These are phyloP conservation scores for Fusarium praegraminearum DNA, from an alignment of 2,329 filamentous ascomycete species.

Conservation along the genomic window DNA sequence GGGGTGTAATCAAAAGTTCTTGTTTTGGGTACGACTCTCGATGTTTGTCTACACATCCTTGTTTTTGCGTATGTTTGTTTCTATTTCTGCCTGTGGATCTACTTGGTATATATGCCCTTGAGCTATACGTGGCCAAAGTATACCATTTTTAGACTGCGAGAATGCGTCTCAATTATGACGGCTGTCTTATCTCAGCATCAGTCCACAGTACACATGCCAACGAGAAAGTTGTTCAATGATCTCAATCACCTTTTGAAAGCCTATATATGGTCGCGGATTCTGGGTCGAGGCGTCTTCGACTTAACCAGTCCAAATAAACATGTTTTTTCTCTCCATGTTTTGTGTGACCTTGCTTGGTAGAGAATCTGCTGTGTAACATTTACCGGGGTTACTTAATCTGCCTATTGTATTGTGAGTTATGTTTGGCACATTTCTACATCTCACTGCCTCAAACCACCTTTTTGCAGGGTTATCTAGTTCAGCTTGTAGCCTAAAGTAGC, in stretches of 20 bases:
- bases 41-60: slow-evolving; percentile 20
- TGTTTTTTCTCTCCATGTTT: slow-evolving; percentile 2
- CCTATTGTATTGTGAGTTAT: not conserved
- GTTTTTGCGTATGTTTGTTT: slow-evolving; percentile 19
- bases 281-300: slow-evolving; percentile 2
- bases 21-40: slow-evolving; percentile 41
- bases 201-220: slow-evolving; percentile 3
- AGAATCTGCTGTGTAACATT: slow-evolving; percentile 29
- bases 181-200: slow-evolving; percentile 1
- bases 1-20: slow-evolving; percentile 44
- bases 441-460: slow-evolving; percentile 6
- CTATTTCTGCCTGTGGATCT: slow-evolving; percentile 20
- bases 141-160: slow-evolving; percentile 16
- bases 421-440: slow-evolving; percentile 9
- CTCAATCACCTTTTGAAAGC: not conserved
- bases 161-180: slow-evolving; percentile 1
- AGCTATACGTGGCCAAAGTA: slow-evolving; percentile 12
- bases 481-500: slow-evolving; percentile 1
- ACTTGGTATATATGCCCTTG: slow-evolving; percentile 26
- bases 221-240: not conserved
- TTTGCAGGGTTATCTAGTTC: slow-evolving; percentile 2
- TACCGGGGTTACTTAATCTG: slow-evolving; percentile 16
- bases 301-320: slow-evolving; percentile 14
- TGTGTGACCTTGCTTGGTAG: slow-evolving; percentile 9
- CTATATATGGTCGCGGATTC: not conserved